Evolutionary conservation across 495 filamentous ascomycete species (phyloP), one percentile per base, ranked within the genome.

Genomic region (Immersiella caudata): DNA sequence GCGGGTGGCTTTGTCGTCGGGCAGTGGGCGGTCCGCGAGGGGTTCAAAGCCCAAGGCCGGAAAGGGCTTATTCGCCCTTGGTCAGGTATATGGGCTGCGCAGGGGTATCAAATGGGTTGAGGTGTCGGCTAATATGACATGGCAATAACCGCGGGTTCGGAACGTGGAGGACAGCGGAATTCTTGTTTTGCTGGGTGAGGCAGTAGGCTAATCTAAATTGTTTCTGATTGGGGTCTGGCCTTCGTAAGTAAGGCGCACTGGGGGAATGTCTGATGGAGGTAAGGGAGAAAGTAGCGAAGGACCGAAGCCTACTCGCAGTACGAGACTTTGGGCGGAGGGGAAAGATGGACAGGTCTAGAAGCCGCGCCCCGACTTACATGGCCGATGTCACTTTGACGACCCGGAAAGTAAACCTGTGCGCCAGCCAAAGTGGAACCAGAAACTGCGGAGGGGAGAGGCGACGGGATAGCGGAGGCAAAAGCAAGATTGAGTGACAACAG

Each of bases 121-220:
- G 21, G 52, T 9, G n/a, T n/a, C 52, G 52, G 52, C 52, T 55
- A 55, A 55, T 55, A 26, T 24, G 40, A 46, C 16, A 46, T 46
- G 52, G 20, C 52, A 55, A 55, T 55, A 55, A 24, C 52, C 16
- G 52, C 24, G 52, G 20, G 7, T 21, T 55, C 21, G 52, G 52
- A 46, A 46, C 40, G 40, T 46, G 40, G 16, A 46, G 5, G 40
- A 18, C 16, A 18, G 2, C 40, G 40, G 16, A 46, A 46, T 46
- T 6, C 40, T 46, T 46, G 40, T 12, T 46, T 46, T 46, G 40
- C 40, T 46, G 40, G 40, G 40, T 46, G 40, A 46, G 11, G 40
- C 40, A 46, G 40, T 12, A 14, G 40, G 40, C 40, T 46, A 46
- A 46, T 46, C 9, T 46, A 46, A 46, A 46, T 12, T 46, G 40